Conservation (phyloP, 2,329 filamentous ascomycete species). For the Amauroascus verrucosus region DNA sequence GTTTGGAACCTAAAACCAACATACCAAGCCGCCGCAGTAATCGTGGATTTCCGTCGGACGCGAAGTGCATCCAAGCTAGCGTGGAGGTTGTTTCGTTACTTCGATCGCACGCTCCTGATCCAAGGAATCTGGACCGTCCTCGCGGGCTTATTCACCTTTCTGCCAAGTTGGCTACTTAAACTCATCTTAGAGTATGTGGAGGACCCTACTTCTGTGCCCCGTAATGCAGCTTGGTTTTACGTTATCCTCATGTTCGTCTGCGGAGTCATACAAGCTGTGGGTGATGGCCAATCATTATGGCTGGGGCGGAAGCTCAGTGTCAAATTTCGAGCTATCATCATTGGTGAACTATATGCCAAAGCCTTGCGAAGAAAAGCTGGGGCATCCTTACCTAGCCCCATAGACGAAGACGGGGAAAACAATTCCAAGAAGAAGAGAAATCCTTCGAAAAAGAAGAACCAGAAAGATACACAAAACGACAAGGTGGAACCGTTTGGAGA, state of each 20-base stretch:
- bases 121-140: constrained; percentile 74
- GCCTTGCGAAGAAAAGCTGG: constrained; percentile 83
- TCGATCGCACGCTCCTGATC: constrained; percentile 61
- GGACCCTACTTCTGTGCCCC: constrained; percentile 60
- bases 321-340: constrained; percentile 82
- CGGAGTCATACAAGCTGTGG: constrained; percentile 69
- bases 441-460: constrained; percentile 20
- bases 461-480: constrained; percentile 26
- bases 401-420: constrained; percentile 17
- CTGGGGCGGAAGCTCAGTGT: constrained; percentile 92
- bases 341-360: constrained; percentile 96
- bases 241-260: constrained; percentile 81
- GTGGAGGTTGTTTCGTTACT: constrained; percentile 73
- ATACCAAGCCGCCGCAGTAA: constrained; percentile 74
- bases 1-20: constrained; percentile 86
- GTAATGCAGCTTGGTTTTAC: constrained; percentile 90
- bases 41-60: constrained; percentile 72
- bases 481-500: constrained; percentile 24
- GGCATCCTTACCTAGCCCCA: constrained; percentile 51
- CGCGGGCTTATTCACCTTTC: constrained; percentile 75
- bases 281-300: constrained; percentile 80
- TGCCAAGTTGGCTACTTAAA: constrained; percentile 80
- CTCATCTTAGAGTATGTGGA: constrained; percentile 93
- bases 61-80: constrained; percentile 72
- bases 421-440: constrained; percentile 49